Percentiles rank a stretch among this genome's conserved stretches.
Conservation (phyloP, 306 rosid species). For the Cucumis melo region DNA sequence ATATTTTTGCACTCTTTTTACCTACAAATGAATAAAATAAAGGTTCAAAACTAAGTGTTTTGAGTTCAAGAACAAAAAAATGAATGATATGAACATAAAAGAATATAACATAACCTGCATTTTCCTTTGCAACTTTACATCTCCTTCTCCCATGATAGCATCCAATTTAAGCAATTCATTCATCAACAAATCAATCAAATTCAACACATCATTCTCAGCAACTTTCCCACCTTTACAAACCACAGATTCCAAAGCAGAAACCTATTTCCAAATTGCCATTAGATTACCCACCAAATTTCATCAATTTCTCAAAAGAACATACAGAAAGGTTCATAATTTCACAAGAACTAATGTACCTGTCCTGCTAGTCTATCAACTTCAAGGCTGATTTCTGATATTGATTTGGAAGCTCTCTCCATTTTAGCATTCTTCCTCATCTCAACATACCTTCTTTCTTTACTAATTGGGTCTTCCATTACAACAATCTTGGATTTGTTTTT, state of each 20-base stretch:
- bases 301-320: too few species aligned
- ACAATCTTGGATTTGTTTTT: slow-evolving; percentile 75
- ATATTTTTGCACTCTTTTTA: slow-evolving; percentile 79
- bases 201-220: slow-evolving; percentile 57
- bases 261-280: slow-evolving; percentile 26
- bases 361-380: slow-evolving; percentile 83
- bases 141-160: slow-evolving; percentile 73
- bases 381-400: slow-evolving; percentile 74
- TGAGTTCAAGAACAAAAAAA: not conserved
- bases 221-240: slow-evolving; percentile 69
- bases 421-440: slow-evolving; percentile 76
- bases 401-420: slow-evolving; percentile 79
- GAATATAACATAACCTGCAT: slow-evolving; percentile 53
- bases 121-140: slow-evolving; percentile 88
- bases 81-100: not conserved
- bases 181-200: slow-evolving; percentile 74
- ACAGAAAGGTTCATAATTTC: not conserved
- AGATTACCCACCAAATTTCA: not conserved
- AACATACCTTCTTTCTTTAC: slow-evolving; percentile 66
- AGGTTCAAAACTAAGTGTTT: not conserved
- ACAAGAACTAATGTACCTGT: slow-evolving; percentile 26
- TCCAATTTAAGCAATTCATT: slow-evolving; percentile 80
- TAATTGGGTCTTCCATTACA: slow-evolving; percentile 69
- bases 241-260: slow-evolving; percentile 69
- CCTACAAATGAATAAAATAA: slow-evolving; percentile 30